Conservation (phyloP, 2,329 filamentous ascomycete species). For the Calcarisporium arbuscula region DNA sequence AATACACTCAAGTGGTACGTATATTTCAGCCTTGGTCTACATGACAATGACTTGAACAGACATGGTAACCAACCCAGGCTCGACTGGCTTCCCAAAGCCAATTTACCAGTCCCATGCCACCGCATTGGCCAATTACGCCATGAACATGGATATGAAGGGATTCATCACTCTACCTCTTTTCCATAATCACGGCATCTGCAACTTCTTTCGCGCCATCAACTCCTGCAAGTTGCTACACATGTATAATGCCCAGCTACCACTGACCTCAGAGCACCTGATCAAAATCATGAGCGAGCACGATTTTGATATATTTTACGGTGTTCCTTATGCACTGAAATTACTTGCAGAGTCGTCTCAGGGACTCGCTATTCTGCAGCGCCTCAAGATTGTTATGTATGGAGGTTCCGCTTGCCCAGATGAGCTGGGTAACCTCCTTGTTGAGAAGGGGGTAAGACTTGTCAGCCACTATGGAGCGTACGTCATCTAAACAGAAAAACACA, state of each 20-base stretch:
- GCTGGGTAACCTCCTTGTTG: slow-evolving; percentile 45
- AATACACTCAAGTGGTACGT: too few relatives aligned
- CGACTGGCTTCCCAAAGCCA: slow-evolving; percentile 56
- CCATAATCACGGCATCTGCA: slow-evolving; percentile 52
- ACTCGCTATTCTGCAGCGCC: slow-evolving; percentile 33
- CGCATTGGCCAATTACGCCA: slow-evolving; percentile 40
- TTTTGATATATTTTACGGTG: slow-evolving; percentile 50
- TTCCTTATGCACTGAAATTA: slow-evolving; percentile 58
- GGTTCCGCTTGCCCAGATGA: slow-evolving; percentile 52
- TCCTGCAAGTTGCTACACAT: slow-evolving; percentile 42
- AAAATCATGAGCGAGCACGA: slow-evolving; percentile 33
- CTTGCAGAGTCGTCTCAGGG: slow-evolving; percentile 52
- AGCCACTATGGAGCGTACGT: slow-evolving; percentile 48
- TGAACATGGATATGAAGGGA: slow-evolving; percentile 31
- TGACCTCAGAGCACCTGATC: slow-evolving; percentile 42
- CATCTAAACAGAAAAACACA: too few relatives aligned
- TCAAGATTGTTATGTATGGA: slow-evolving; percentile 48
- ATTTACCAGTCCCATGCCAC: slow-evolving; percentile 50
- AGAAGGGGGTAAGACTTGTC: slow-evolving; percentile 45
- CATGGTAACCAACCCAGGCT: too few relatives aligned
- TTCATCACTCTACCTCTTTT: slow-evolving; percentile 53
- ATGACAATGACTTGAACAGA: too few relatives aligned
- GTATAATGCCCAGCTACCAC: slow-evolving; percentile 48
- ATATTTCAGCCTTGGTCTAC: too few relatives aligned
- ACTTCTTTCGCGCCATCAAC: slow-evolving; percentile 45